Conservation (phyloP, 257 asterid genomes). For the Nicotiana tabacum region DNA sequence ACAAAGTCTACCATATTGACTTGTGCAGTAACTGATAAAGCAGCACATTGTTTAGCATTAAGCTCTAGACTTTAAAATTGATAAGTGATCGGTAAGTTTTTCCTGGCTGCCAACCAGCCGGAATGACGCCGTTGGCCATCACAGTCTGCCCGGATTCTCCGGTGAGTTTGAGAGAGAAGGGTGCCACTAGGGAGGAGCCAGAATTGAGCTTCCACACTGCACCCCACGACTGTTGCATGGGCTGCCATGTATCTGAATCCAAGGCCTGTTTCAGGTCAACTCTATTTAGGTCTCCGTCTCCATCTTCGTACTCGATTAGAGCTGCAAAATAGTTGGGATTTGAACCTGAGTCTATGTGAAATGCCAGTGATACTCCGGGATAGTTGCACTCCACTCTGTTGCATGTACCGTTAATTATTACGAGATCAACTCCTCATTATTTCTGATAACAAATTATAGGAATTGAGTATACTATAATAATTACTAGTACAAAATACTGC, state of each 20-base stretch:
- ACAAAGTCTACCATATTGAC: not conserved
- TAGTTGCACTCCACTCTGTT: slow-evolving; percentile 65
- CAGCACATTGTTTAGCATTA: not conserved
- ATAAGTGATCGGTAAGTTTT: slow-evolving; percentile 55
- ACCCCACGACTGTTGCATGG: slow-evolving; percentile 73
- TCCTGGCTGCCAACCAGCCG: slow-evolving; percentile 62
- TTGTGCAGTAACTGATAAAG: not conserved
- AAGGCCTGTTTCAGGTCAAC: slow-evolving; percentile 47
- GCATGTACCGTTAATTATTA: not conserved
- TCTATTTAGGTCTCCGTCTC: slow-evolving; percentile 45
- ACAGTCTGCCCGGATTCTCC: slow-evolving; percentile 43
- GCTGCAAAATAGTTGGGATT: slow-evolving; percentile 60
- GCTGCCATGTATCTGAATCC: slow-evolving; percentile 40
- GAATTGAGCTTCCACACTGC: slow-evolving; percentile 59
- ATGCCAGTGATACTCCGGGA: slow-evolving; percentile 46
- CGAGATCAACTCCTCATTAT: no score
- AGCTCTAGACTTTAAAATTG: slow-evolving; percentile 32
- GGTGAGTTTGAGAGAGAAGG: slow-evolving; percentile 55
- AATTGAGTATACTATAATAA: not conserved
- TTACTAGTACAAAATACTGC: not conserved
- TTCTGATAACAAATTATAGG: no score
- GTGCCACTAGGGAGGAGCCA: slow-evolving; percentile 33
- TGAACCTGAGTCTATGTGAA: slow-evolving; percentile 72
- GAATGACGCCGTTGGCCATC: slow-evolving; percentile 60
- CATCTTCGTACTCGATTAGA: slow-evolving; percentile 56